These are phyloP conservation scores for Pleurotus pulmonarius DNA, from an alignment of 768 basidiomycete genomes.

Conservation along the genomic window DNA sequence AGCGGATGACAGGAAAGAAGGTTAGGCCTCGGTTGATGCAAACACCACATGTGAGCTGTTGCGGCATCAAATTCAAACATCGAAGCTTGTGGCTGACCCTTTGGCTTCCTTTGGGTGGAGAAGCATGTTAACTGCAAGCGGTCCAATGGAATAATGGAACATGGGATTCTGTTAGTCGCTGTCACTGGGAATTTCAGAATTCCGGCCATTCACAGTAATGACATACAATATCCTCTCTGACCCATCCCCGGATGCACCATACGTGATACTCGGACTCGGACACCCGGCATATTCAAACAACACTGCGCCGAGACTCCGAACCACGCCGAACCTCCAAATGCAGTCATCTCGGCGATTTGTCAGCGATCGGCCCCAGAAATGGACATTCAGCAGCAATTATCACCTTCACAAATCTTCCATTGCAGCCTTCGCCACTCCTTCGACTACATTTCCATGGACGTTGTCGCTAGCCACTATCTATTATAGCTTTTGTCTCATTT, in stretches of 20 bases:
- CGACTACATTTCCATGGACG: constrained; percentile 2
- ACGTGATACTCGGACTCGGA: too few relatives aligned
- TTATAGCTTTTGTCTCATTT: constrained; percentile 1
- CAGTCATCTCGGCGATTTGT: neutral
- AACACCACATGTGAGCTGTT: neutral
- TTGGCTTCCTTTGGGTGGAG: neutral
- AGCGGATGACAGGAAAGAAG: neutral
- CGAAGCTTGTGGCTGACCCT: neutral
- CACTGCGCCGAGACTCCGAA: neutral
- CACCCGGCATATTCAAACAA: too few relatives aligned
- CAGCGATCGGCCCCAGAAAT: neutral
- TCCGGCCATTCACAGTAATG: too few relatives aligned
- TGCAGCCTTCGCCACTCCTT: neutral
- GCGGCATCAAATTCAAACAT: neutral
- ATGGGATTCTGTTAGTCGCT: neutral
- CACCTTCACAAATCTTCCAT: neutral
- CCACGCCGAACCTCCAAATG: neutral
- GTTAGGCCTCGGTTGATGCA: neutral
- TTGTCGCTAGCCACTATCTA: neutral
- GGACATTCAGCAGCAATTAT: neutral
- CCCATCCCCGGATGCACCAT: too few relatives aligned
- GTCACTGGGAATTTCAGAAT: too few relatives aligned
- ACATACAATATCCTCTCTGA: too few relatives aligned
- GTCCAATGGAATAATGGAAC: neutral
- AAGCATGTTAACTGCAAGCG: neutral